A percentile compares a stretch with the other conserved stretches of the same genome.
Evolutionary conservation across 169 alveolate species (phyloP).

Genomic region (Eimeria acervulina): DNA sequence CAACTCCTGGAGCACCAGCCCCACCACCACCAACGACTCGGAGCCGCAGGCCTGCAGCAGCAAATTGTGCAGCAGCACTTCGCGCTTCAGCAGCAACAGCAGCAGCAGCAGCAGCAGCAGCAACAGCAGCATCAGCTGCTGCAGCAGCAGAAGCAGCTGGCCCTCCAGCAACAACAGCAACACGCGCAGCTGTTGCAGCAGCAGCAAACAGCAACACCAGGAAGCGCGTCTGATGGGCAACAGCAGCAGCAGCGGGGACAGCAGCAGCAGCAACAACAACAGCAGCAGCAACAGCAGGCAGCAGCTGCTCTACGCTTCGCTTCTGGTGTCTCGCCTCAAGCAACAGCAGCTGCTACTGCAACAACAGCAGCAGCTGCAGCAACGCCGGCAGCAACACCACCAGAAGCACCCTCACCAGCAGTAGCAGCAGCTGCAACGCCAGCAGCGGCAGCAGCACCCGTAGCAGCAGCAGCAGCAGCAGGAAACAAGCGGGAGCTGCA

Average conservation of each 20-base stretch:
- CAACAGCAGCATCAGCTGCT: neutral
- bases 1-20: conserved; percentile 11
- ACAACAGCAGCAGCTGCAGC: conserved; percentile 8
- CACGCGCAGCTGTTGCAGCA: conserved; percentile 5
- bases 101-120: conserved; percentile 13
- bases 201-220: conserved; percentile 21
- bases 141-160: neutral
- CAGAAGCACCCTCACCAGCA: neutral
- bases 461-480: neutral
- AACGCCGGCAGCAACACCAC: neutral
- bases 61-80: neutral
- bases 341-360: conserved; percentile 7
- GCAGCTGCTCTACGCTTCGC: neutral
- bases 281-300: neutral
- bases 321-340: neutral
- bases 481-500: neutral
- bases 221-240: neutral
- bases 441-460: neutral
- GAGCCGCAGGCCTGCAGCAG: conserved; percentile 11
- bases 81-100: conserved; percentile 9
- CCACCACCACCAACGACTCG: conserved; percentile 4
- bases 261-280: conserved; percentile 4
- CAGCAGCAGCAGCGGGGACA: neutral
- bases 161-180: neutral
- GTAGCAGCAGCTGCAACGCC: neutral